Conservation (phyloP, 352 stramenopile species). For the Elongisporangium undulatum region DNA sequence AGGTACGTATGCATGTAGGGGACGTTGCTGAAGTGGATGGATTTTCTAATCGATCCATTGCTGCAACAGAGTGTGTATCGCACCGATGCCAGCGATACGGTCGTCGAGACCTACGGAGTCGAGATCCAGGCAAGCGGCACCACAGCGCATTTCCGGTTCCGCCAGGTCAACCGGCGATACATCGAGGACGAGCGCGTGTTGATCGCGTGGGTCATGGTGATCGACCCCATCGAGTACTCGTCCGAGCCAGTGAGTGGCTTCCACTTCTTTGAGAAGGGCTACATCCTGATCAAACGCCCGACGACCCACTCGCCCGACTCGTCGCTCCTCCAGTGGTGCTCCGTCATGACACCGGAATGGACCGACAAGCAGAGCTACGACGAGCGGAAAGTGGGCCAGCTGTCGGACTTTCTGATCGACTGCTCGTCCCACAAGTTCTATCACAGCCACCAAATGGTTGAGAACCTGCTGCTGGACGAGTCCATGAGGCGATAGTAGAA, state of each 20-base stretch:
- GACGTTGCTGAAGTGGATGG: neutral
- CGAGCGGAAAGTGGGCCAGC: slow-evolving; percentile 37
- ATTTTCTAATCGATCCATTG: slow-evolving; percentile 6
- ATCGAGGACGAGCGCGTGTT: slow-evolving; percentile 39
- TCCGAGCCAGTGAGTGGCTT: slow-evolving; percentile 30
- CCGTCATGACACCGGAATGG: slow-evolving; percentile 47
- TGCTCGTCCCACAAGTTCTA: slow-evolving; percentile 29
- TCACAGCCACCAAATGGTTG: slow-evolving; percentile 30
- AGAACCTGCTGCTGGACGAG: slow-evolving; percentile 34
- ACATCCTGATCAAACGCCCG: slow-evolving; percentile 42
- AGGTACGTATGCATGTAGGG: slow-evolving; percentile 17
- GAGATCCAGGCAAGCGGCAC: slow-evolving; percentile 47
- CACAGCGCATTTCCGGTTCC: slow-evolving; percentile 44
- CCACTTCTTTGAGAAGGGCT: slow-evolving; percentile 52
- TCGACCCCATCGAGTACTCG: slow-evolving; percentile 47
- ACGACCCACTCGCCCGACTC: slow-evolving; percentile 22
- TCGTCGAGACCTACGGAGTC: slow-evolving; percentile 56
- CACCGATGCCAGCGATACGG: slow-evolving; percentile 45
- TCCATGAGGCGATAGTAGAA: slow-evolving; percentile 8
- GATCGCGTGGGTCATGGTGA: slow-evolving; percentile 51
- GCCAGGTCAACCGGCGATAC: slow-evolving; percentile 48
- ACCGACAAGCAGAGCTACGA: slow-evolving; percentile 22
- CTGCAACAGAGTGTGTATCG: slow-evolving; percentile 28
- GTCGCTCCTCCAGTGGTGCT: slow-evolving; percentile 47
- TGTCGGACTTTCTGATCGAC: slow-evolving; percentile 33